These are phyloP conservation scores for Tripterygium wilfordii DNA, from an alignment of 177 flowering plant species.

Conservation along the genomic window DNA sequence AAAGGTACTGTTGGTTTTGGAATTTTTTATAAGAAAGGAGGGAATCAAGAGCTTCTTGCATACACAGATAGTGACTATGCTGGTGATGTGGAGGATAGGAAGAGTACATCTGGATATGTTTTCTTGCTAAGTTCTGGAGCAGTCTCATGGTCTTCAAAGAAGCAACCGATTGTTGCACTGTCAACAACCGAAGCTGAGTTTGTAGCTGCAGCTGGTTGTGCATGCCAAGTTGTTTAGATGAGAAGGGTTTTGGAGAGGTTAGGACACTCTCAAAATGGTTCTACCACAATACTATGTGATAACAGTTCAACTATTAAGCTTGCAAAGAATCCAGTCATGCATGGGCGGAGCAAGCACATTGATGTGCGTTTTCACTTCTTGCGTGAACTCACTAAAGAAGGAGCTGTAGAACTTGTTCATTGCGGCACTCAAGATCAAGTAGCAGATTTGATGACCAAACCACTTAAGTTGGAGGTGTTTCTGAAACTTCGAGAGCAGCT, in stretches of 20 bases:
- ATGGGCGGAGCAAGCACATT: background rate
- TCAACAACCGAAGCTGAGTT: too few species aligned
- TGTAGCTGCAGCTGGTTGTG: too few species aligned
- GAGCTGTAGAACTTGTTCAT: conserved; percentile 6
- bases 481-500: background rate
- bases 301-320: background rate
- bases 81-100: background rate
- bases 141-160: too few species aligned
- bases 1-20: conserved; percentile 3
- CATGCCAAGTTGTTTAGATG: too few species aligned
- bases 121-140: background rate
- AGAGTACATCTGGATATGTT: background rate
- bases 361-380: background rate
- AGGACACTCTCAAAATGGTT: too few species aligned
- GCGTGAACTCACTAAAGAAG: conserved; percentile 6
- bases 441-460: conserved; percentile 15
- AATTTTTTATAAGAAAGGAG: too few species aligned
- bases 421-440: conserved; percentile 8
- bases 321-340: background rate
- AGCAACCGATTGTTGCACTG: too few species aligned
- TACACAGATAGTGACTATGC: conserved; percentile 10
- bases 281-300: background rate
- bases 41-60: background rate
- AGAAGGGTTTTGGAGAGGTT: background rate
- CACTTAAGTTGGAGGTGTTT: conserved; percentile 11